phyloP scores from a whole-genome alignment of 2,329 filamentous ascomycete species.

The Trichoderma gracile region DNA sequence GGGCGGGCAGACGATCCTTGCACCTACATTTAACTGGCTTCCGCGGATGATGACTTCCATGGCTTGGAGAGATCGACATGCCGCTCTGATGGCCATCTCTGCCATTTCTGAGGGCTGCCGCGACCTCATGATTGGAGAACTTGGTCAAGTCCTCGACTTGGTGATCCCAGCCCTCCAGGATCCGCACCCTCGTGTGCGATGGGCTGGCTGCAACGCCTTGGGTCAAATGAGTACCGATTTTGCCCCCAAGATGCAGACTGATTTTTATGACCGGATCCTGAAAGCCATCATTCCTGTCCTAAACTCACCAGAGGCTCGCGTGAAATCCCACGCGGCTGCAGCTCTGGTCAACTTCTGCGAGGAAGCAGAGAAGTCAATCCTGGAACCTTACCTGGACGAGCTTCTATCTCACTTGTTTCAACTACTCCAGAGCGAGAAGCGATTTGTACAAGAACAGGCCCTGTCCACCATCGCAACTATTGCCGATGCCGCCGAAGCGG shows the following conservation, averaged over 20 bases:
- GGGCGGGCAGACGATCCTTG: conserved; percentile 87
- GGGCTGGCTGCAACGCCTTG: conserved; percentile 97
- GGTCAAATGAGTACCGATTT: conserved; percentile 99
- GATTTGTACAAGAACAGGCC: conserved; percentile 96
- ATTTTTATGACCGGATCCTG: conserved; percentile 85
- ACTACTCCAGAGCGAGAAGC: conserved; percentile 85
- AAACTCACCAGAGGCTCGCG: conserved; percentile 83
- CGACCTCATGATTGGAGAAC: conserved; percentile 91
- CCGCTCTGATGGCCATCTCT: conserved; percentile 96
- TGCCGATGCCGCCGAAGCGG: conserved; percentile 94
- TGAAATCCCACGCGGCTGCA: conserved; percentile 96
- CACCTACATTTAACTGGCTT: conserved; percentile 94
- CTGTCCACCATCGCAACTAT: conserved; percentile 97
- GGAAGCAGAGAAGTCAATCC: conserved; percentile 86
- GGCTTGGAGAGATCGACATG: conserved; percentile 92
- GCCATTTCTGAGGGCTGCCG: conserved; percentile 97
- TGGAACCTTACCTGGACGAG: conserved; percentile 91
- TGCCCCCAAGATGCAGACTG: conserved; percentile 94
- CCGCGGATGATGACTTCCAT: conserved; percentile 96
- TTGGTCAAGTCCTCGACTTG: conserved; percentile 89
- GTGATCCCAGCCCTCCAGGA: conserved; percentile 92
- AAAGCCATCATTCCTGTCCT: conserved; percentile 91
- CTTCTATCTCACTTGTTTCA: conserved; percentile 83
- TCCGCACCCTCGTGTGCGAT: conserved; percentile 88
- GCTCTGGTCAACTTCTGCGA: conserved; percentile 99